Base-by-base conservation (phyloP, 2,329 filamentous ascomycete genomes). In the Colletotrichum paranaense region DNA sequence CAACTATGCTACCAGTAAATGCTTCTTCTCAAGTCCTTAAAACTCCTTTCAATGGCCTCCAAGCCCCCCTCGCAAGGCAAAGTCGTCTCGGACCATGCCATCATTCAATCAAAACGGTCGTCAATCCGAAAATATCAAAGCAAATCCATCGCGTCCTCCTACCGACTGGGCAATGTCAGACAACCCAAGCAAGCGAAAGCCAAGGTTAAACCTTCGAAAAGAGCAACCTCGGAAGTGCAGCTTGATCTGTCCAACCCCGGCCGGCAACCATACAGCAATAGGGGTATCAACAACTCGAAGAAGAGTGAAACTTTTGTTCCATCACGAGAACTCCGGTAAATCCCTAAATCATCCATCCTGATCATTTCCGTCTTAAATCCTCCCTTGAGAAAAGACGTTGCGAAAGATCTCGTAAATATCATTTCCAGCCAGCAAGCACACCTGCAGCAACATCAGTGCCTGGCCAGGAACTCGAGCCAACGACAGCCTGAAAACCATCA, bases 241-340 rank as follows among this genome's bases (percentile, higher is more conserved):
- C 30, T 58, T 38, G 22, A 7, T 22, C n/a, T 22, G 16, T 30
- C 22, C 30, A 46, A 22, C n/a, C 22, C 32, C 32, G 11, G 49
- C 35, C 65, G 56, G 49, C 58, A 62, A 67, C 62, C 22, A 49
- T 63, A 59, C 73, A 74, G 70, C 66, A 74, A 71, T 74, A 75
- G 71, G 70, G 70, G 73, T 75, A 74, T 75, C 73, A 75, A 75
- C 71, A 75, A 74, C 67, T 74, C 71, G 71, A 75, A 71, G 66
- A 70, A 62, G 70, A 75, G 58, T 74, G 71, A 72, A 74, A 67
- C 58, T 74, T 72, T 75, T 74, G 46, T 71, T 74, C 70, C 70
- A 67, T 56, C 73, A 67, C 58, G 58, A 68, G 67, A 72, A 72
- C 68, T 63, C 72, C 68, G 58, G 57, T 72, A 74, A 65, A 62